phyloP scores from a whole-genome alignment of 768 basidiomycete genomes.

The Lactarius sp. region DNA sequence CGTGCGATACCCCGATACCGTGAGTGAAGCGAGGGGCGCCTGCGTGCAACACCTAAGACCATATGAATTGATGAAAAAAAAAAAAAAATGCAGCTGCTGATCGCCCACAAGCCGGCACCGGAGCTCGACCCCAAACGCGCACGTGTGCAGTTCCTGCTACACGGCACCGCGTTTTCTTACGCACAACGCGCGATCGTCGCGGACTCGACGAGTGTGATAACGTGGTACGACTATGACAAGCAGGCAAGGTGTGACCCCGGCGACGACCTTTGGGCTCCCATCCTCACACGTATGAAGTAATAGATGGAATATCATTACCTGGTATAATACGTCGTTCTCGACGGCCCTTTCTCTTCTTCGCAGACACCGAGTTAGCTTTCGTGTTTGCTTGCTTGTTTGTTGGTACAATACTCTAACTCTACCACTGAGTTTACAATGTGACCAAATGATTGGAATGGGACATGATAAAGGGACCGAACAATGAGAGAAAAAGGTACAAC shows the following conservation, averaged over 20 bases:
- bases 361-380: background rate
- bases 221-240: slow-evolving; percentile 75
- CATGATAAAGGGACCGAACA: background rate
- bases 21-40: slow-evolving; percentile 27
- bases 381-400: background rate
- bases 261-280: slow-evolving; percentile 39
- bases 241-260: slow-evolving; percentile 62
- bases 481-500: background rate
- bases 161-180: slow-evolving; percentile 59
- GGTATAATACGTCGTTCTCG: background rate
- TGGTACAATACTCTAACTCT: slow-evolving; percentile 23
- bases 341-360: background rate
- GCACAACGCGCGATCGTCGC: slow-evolving; percentile 59
- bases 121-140: slow-evolving; percentile 23
- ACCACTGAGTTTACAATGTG: slow-evolving; percentile 1
- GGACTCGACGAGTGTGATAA: slow-evolving; percentile 56
- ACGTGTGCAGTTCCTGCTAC: slow-evolving; percentile 45
- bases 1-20: slow-evolving; percentile 73
- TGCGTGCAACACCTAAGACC: too few relatives aligned
- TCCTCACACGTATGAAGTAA: slow-evolving; percentile 29
- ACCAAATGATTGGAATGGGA: background rate
- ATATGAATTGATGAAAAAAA: too few relatives aligned
- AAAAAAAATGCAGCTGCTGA: slow-evolving; percentile 43
- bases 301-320: background rate
- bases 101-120: slow-evolving; percentile 53